phyloP scores from a whole-genome alignment of 768 basidiomycete species.

The Trametes punicea region DNA sequence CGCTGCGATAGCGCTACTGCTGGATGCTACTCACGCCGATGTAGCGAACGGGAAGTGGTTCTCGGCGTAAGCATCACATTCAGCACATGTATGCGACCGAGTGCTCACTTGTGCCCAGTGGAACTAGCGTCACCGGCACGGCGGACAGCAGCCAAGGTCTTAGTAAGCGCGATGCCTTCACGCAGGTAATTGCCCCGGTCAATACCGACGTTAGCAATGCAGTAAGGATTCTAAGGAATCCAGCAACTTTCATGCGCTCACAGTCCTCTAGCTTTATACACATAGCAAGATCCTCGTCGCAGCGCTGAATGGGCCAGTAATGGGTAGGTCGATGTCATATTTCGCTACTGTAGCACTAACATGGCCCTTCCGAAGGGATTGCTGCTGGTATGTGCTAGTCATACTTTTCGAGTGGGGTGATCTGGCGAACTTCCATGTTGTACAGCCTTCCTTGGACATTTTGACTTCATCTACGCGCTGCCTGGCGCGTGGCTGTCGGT shows the following conservation, averaged over 20 bases:
- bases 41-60: conserved; percentile 69
- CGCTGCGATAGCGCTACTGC: neutral
- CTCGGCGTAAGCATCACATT: conserved; percentile 53
- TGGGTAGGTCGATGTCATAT: conserved; percentile 44
- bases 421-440: neutral
- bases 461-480: conserved; percentile 71
- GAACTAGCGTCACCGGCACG: conserved; percentile 36
- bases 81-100: neutral
- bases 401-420: neutral
- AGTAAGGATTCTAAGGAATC: conserved; percentile 36
- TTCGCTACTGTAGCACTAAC: neutral
- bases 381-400: conserved; percentile 47
- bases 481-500: conserved; percentile 59
- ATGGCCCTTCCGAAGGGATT: conserved; percentile 43
- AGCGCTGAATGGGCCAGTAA: conserved; percentile 70
- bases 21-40: neutral
- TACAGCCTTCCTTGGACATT: conserved; percentile 63
- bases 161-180: conserved; percentile 44
- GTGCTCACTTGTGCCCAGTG: conserved; percentile 36
- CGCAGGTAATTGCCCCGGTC: conserved; percentile 43
- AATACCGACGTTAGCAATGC: conserved; percentile 63
- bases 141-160: conserved; percentile 9
- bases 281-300: conserved; percentile 70
- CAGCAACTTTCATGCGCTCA: neutral
- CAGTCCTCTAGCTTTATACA: conserved; percentile 48